Conservation (phyloP, 768 basidiomycete genomes). For the Termitomyces sp. region DNA sequence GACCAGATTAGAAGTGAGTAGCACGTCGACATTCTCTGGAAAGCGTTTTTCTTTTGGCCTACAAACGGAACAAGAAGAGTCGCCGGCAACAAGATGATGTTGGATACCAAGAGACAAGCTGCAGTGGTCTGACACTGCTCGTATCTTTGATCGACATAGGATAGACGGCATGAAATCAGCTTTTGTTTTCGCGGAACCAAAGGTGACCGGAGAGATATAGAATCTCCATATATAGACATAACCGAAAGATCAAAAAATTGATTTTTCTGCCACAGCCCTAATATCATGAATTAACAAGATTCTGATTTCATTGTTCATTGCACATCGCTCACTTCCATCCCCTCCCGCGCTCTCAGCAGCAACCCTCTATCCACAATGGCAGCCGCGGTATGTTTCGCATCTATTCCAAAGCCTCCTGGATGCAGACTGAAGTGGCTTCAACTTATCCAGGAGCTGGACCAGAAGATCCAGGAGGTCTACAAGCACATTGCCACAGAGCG, state of each 20-base stretch:
- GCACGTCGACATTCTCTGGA: conserved; percentile 39
- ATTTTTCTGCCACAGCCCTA: conserved; percentile 19
- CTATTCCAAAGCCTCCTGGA: conserved; percentile 15
- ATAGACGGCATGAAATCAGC: conserved; percentile 24
- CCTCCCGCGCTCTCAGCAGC: conserved; percentile 7
- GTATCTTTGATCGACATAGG: conserved; percentile 29
- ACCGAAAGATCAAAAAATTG: conserved; percentile 7
- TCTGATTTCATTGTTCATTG: conserved; percentile 15
- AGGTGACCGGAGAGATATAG: no score
- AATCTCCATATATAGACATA: conserved; percentile 12
- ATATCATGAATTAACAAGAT: conserved; percentile 15
- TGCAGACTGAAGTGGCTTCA: conserved; percentile 9
- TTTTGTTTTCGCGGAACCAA: neutral
- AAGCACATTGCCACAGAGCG: conserved; percentile 89
- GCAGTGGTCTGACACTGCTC: conserved; percentile 37
- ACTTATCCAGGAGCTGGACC: conserved; percentile 61
- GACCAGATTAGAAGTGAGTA: conserved; percentile 41
- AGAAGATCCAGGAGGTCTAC: conserved; percentile 89
- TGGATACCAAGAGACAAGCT: conserved; percentile 39
- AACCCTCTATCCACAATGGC: conserved; percentile 16
- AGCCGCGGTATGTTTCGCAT: conserved; percentile 10
- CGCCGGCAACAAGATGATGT: conserved; percentile 33
- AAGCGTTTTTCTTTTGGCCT: conserved; percentile 30
- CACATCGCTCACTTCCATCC: conserved; percentile 12
- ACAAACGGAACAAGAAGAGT: conserved; percentile 21